phyloP scores from a whole-genome alignment of 495 filamentous ascomycete genomes.

The Neurospora discreta region DNA sequence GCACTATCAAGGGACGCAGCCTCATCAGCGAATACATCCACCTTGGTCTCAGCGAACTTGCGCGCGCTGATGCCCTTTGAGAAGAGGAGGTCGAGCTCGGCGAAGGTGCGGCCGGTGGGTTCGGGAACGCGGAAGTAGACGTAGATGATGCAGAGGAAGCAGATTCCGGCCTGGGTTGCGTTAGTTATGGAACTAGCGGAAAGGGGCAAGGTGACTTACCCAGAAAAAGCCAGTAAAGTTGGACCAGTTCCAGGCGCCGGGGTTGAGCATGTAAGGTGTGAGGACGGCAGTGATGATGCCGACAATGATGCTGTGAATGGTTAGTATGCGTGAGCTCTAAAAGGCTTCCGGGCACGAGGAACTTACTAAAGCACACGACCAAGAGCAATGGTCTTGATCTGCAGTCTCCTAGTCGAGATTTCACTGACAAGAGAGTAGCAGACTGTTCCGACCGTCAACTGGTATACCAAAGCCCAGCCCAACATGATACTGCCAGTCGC shows the following conservation, averaged over 20 bases:
- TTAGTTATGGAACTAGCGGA: too few species aligned
- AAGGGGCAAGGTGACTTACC: conserved; percentile 26
- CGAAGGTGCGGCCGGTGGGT: conserved; percentile 57
- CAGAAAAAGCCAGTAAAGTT: conserved; percentile 79
- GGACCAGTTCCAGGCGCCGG: conserved; percentile 61
- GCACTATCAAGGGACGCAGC: conserved; percentile 28
- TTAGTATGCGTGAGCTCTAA: conserved; percentile 4
- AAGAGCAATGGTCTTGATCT: conserved; percentile 59
- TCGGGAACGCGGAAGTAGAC: conserved; percentile 69
- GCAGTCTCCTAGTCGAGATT: conserved; percentile 59
- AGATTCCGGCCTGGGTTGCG: conserved; percentile 39
- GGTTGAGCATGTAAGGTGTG: conserved; percentile 69
- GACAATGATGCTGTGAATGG: conserved; percentile 44
- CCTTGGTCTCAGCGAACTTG: conserved; percentile 53
- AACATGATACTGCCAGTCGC: conserved; percentile 64
- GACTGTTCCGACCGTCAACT: conserved; percentile 66
- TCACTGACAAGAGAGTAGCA: conserved; percentile 71
- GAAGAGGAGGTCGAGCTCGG: conserved; percentile 65
- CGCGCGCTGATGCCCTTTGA: conserved; percentile 52
- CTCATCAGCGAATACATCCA: conserved; percentile 56
- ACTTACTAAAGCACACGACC: conserved; percentile 56
- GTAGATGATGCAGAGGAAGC: conserved; percentile 63
- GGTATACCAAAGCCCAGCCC: conserved; percentile 63
- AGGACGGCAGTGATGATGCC: conserved; percentile 58
- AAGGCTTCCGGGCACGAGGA: neutral